Base-by-base conservation (phyloP, 805 yeast species). In the Suhomyces canberraensis region DNA sequence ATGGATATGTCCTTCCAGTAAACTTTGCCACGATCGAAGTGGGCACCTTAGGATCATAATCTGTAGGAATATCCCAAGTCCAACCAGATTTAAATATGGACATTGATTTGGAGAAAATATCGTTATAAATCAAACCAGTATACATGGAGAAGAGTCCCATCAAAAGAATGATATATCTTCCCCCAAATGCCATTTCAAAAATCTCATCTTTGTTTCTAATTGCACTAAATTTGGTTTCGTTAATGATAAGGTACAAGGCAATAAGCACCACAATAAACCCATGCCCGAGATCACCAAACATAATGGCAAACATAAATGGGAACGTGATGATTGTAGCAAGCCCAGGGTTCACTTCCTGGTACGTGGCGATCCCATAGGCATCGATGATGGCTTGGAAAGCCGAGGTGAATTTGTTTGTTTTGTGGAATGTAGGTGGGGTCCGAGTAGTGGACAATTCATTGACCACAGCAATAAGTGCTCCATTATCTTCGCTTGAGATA, bases 281-380 rank as follows among this genome's bases (percentile, higher is more conserved):
- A 67, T 93, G 98, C 11, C 98, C 98, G 41, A 90, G 59, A 69
- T 93, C 98, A 71, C 98, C 98, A 71, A 93, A 93, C 98, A 93
- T 93, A 52, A 93, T 84, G 19, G 98, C 97, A 67, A 93, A 93
- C 95, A 93, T 85, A 61, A 93, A 93, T 16, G 98, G 98, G 70
- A 93, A 93, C 0, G 98, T 93, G 17, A 93, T 83, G 31, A 88
- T 78, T 1, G 98, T 91, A 3, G 98, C 91, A 45, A 93, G 69
- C 37, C 95, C 98, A 4, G 98, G 96, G 60, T 93, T 93, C 19
- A 93, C 93, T 62, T 93, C 98, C 50, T 88, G 82, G 65, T 93
- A 93, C 3, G 88, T 77, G 8, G 96, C 93, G 40, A 88, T 73
- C 50, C 98, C 98, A 62, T 93, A 93, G 3, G 97, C 93, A 60